Evolutionary conservation across 2,329 filamentous ascomycete species (phyloP).

Genomic region (Pseudohalonectria lignicola): DNA sequence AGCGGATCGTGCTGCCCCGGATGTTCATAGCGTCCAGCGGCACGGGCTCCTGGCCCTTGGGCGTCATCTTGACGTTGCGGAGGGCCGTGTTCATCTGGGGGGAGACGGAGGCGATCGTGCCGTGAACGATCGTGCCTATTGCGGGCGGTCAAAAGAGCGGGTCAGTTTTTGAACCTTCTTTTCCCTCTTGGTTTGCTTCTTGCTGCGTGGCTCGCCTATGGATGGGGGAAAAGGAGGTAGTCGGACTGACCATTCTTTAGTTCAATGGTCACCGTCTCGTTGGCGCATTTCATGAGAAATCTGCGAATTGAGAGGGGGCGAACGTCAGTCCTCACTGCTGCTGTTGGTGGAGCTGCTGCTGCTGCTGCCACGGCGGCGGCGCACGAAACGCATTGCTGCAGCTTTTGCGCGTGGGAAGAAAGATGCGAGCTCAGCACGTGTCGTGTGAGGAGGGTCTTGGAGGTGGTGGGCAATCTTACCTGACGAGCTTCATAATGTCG

Average conservation of each 20-base stretch:
- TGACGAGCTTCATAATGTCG: slow-evolving; percentile 87
- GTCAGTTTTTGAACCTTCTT: background rate
- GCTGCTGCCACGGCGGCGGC: background rate
- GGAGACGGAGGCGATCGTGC: slow-evolving; percentile 92
- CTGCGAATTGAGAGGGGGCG: slow-evolving; percentile 33
- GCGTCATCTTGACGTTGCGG: slow-evolving; percentile 93
- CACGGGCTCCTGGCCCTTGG: slow-evolving; percentile 76
- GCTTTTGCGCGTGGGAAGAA: too few species aligned
- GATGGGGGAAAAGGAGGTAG: background rate
- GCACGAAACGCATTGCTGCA: slow-evolving; percentile 17
- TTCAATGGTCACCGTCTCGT: slow-evolving; percentile 97
- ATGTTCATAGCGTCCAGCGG: slow-evolving; percentile 93
- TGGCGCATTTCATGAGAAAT: slow-evolving; percentile 98
- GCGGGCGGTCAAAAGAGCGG: slow-evolving; percentile 2
- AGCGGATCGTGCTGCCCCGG: slow-evolving; percentile 89
- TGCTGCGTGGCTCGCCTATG: too few species aligned
- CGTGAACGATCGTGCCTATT: slow-evolving; percentile 84
- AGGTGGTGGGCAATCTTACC: slow-evolving; percentile 46
- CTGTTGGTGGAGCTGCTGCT: background rate
- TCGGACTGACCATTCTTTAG: slow-evolving; percentile 76
- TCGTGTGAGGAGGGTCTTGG: slow-evolving; percentile 6
- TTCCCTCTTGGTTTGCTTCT: too few species aligned
- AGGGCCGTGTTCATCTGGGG: slow-evolving; percentile 98
- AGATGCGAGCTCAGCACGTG: slow-evolving; percentile 23
- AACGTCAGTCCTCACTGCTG: background rate